Evolutionary conservation across 2,329 filamentous ascomycete species (phyloP).

Genomic region (Cadophora malorum): DNA sequence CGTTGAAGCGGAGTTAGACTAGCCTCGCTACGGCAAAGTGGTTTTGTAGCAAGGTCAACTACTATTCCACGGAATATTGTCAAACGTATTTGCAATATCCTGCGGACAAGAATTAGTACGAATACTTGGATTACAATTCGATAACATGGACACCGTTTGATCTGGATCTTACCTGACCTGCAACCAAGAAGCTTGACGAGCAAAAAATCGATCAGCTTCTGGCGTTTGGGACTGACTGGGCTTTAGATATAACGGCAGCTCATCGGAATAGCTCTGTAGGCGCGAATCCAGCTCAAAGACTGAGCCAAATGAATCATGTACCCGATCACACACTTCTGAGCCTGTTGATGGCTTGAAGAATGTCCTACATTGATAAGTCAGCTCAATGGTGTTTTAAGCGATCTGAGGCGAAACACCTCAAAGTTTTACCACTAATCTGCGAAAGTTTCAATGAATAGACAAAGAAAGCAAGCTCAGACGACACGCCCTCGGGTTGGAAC

Average conservation of each 20-base stretch:
- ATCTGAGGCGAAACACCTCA: neutral
- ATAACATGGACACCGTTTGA: neutral
- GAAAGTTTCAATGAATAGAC: neutral
- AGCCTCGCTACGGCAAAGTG: neutral
- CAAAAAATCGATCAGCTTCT: neutral
- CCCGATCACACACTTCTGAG: neutral
- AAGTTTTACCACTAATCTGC: neutral
- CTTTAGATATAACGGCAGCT: neutral
- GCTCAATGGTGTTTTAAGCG: neutral
- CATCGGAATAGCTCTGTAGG: neutral
- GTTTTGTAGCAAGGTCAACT: neutral
- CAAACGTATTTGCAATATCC: neutral
- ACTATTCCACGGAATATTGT: neutral
- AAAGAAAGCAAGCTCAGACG: neutral
- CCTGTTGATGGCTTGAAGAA: neutral
- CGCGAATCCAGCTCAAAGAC: neutral
- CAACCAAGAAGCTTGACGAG: neutral
- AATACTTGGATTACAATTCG: neutral
- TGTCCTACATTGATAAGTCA: neutral
- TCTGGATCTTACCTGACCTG: neutral
- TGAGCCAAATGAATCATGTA: neutral
- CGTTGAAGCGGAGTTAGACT: neutral
- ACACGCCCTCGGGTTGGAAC: neutral
- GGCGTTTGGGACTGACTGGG: neutral
- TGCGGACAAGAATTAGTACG: neutral